Evolutionary conservation across 2,329 filamentous ascomycete genomes (phyloP).

Genomic region (Diplodia intermedia): DNA sequence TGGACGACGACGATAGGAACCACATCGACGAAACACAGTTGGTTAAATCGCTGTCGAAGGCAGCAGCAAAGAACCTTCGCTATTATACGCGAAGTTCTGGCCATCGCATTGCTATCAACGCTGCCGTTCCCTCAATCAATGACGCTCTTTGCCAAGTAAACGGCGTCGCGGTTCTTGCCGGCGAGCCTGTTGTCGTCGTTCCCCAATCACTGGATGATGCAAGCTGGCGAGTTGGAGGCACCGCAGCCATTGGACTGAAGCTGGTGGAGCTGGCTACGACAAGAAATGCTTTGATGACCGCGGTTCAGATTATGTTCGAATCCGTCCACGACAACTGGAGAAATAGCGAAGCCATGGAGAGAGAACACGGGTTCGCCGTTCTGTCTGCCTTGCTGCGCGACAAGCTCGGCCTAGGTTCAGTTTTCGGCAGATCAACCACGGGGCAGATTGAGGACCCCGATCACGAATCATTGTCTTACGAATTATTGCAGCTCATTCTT

Average conservation of each 20-base stretch:
- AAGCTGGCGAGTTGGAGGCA: slow-evolving; percentile 91
- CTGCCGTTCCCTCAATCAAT: slow-evolving; percentile 83
- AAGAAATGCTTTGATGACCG: slow-evolving; percentile 73
- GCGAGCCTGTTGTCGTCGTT: slow-evolving; percentile 79
- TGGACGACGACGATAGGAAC: slow-evolving; percentile 80
- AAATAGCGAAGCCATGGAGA: slow-evolving; percentile 98
- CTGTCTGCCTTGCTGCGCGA: slow-evolving; percentile 82
- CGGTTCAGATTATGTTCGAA: slow-evolving; percentile 83
- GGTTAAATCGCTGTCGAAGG: slow-evolving; percentile 76
- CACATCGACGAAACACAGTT: slow-evolving; percentile 74
- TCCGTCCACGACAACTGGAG: slow-evolving; percentile 92
- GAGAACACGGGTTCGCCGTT: slow-evolving; percentile 91
- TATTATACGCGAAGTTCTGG: slow-evolving; percentile 75
- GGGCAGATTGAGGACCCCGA: slow-evolving; percentile 40
- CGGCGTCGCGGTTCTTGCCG: slow-evolving; percentile 82
- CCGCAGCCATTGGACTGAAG: slow-evolving; percentile 82
- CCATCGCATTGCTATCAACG: slow-evolving; percentile 84
- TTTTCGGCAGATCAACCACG: slow-evolving; percentile 33
- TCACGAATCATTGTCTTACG: slow-evolving; percentile 59
- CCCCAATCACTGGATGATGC: slow-evolving; percentile 90
- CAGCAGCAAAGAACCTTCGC: slow-evolving; percentile 71
- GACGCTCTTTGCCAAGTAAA: slow-evolving; percentile 83
- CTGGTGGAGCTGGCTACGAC: slow-evolving; percentile 79
- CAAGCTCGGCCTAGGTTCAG: slow-evolving; percentile 69
- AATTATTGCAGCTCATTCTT: slow-evolving; percentile 78